Evolutionary conservation across 495 filamentous ascomycete species (phyloP).

Genomic region (Xylaria cubensis): DNA sequence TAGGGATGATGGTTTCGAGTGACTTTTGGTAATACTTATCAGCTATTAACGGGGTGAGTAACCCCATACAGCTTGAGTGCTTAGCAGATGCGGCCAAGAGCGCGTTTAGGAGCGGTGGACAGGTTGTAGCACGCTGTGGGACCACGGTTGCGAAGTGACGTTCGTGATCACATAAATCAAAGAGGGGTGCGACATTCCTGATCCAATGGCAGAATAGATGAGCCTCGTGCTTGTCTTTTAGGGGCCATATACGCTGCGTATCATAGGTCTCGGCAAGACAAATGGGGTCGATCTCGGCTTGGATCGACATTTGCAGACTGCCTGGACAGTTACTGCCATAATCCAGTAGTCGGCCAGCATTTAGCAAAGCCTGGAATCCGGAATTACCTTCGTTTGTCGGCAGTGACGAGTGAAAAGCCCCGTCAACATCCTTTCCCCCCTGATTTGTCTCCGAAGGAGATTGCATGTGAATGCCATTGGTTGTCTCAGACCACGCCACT

Average conservation of each 20-base stretch:
- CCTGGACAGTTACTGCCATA: background rate
- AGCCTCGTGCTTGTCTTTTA: conserved; percentile 8
- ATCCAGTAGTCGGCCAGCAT: background rate
- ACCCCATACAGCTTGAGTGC: background rate
- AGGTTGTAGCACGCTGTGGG: conserved; percentile 40
- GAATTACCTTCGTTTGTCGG: background rate
- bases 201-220: conserved; percentile 18
- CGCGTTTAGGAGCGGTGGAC: conserved; percentile 41
- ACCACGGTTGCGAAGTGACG: conserved; percentile 39
- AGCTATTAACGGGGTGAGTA: background rate
- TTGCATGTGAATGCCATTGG: background rate
- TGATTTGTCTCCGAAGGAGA: background rate
- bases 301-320: background rate
- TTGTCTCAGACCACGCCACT: background rate
- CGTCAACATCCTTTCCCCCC: background rate
- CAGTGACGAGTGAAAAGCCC: background rate
- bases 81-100: conserved; percentile 34
- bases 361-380: conserved; percentile 7
- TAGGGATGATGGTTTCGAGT: conserved; percentile 31
- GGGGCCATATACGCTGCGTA: conserved; percentile 4
- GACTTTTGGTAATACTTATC: conserved; percentile 22
- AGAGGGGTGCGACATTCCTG: conserved; percentile 14
- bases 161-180: conserved; percentile 24
- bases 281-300: background rate
- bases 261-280: background rate